Percentiles rank a stretch among this genome's conserved stretches.
Evolutionary conservation across 495 filamentous ascomycete genomes (phyloP).

Genomic region (Aspergillus egyptiacus): DNA sequence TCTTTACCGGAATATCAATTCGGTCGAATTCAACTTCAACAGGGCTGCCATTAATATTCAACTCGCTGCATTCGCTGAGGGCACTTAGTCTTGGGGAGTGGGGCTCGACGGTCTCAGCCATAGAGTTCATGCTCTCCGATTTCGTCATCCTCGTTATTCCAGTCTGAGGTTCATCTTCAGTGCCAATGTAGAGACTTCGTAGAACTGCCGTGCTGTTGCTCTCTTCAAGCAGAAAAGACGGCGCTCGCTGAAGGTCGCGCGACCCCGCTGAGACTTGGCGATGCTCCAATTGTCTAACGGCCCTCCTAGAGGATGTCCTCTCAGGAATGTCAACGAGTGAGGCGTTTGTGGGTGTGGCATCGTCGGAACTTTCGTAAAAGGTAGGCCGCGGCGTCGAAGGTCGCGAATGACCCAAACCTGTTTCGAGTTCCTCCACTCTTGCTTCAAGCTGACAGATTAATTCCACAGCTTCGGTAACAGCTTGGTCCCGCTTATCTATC

Average conservation of each 20-base stretch:
- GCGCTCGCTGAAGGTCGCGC: constrained; percentile 46
- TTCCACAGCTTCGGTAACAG: constrained; percentile 73
- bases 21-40: constrained; percentile 24
- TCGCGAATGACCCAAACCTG: constrained; percentile 18
- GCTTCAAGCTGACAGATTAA: constrained; percentile 73
- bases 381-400: constrained; percentile 24
- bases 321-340: constrained; percentile 35
- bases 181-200: constrained; percentile 55
- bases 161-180: constrained; percentile 35
- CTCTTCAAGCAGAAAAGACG: constrained; percentile 60
- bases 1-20: constrained; percentile 30
- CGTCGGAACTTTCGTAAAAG: constrained; percentile 20
- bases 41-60: constrained; percentile 53
- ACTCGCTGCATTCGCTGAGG: constrained; percentile 73
- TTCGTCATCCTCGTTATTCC: constrained; percentile 29
- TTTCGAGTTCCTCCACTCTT: constrained; percentile 51
- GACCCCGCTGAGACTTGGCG: constrained; percentile 22
- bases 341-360: constrained; percentile 26
- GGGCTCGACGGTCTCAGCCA: constrained; percentile 26
- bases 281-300: constrained; percentile 11
- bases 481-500: constrained; percentile 69
- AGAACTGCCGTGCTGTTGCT: constrained; percentile 59
- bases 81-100: constrained; percentile 65
- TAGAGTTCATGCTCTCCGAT: constrained; percentile 35
- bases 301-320: constrained; percentile 34